Evolutionary conservation across 1,284 basidiomycete species (phyloP), one percentile per base, ranked within the genome.

Genomic region (Coniferiporia sulphurascens): DNA sequence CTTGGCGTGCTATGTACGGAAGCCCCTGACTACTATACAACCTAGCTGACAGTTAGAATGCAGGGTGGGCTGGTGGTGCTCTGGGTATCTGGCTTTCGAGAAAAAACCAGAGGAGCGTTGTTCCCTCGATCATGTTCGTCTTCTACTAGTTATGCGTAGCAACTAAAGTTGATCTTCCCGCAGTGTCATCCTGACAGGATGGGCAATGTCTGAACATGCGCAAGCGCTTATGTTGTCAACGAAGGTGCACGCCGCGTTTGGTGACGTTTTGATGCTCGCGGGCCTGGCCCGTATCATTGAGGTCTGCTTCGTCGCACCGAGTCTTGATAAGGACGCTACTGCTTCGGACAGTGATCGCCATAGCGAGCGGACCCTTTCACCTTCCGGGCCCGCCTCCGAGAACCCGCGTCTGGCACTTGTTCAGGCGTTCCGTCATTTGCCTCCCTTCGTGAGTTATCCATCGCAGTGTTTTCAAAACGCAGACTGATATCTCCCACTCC

Each of bases 141-240:
- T 46, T 49, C 36, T 59, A n/a, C 13, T 48, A 12, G 52, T 52
- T 6, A 35, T 19, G 41, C 52, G 10, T 53, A 15, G 17, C 66
- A n/a, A 68, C 68, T 10, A n/a, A 48, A n/a, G 15, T 50, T 35
- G 36, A 38, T 13, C 32, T 8, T 7, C 27, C 19, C 4, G 49
- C 64, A 93, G 90, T 61, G 87, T 95, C 64, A 84, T 93, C 59
- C 77, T 96, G 62, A 96, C 94, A 0, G 95, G 95, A 1, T 98
- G 93, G 89, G 95, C 90, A 0, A 96, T 98, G 93, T 90, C 91
- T 3, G 87, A 91, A 45, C 95, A 98, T 66, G 84, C 84, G 1
- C 95, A 98, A 75, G 85, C 83, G 8, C 76, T 95, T 55, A 87
- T 86, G 84, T 78, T 95, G 51, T 92, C 91, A 0, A 91, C 91